Evolutionary conservation across 257 asterid genomes (phyloP).

Genomic region (Solanum sejunctum): DNA sequence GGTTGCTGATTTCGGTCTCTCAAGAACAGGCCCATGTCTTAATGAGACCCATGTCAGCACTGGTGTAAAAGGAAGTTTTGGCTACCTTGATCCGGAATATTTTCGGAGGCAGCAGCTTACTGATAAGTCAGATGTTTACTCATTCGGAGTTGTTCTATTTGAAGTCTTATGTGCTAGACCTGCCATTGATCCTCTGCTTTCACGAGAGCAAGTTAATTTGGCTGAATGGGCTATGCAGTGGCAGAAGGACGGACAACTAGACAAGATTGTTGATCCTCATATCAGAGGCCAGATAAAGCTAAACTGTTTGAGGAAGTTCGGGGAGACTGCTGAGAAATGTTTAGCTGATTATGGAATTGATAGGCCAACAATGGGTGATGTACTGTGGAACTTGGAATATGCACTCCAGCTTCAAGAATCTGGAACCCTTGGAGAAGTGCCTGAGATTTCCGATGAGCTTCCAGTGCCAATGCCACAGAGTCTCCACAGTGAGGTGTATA

Average conservation of each 20-base stretch:
- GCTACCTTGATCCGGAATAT: background rate
- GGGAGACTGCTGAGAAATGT: background rate
- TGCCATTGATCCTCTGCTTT: background rate
- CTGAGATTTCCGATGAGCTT: slow-evolving; percentile 3
- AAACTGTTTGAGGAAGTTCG: background rate
- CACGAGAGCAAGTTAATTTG: background rate
- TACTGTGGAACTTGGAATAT: slow-evolving; percentile 33
- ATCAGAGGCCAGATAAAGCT: background rate
- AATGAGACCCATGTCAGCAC: background rate
- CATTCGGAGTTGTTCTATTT: background rate
- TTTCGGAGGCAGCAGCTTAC: background rate
- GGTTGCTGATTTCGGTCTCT: background rate
- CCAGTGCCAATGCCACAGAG: slow-evolving; percentile 6
- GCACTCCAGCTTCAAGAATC: slow-evolving; percentile 56
- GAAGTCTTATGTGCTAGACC: background rate
- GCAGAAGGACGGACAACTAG: background rate
- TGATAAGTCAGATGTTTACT: background rate
- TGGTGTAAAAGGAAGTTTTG: background rate
- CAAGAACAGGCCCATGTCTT: background rate
- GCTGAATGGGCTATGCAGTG: background rate
- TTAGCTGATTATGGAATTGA: background rate
- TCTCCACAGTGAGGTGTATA: slow-evolving; percentile 5
- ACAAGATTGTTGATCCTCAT: background rate
- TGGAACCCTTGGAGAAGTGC: background rate
- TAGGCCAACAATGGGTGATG: background rate